phyloP scores from a whole-genome alignment of 768 basidiomycete species.

The Leccinum fibrillosum region DNA sequence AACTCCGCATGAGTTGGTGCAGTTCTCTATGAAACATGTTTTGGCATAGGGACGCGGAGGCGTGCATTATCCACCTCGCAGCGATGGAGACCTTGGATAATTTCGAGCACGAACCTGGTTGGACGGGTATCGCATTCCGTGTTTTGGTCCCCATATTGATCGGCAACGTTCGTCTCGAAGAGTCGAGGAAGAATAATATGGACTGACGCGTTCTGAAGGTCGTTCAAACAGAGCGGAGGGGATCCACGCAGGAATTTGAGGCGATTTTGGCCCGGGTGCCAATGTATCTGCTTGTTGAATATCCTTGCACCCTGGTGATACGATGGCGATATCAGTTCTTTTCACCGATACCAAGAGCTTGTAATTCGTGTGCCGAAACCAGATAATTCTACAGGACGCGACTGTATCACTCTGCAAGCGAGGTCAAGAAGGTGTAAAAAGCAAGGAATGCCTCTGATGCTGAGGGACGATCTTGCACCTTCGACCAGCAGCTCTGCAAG shows the following conservation, averaged over 20 bases:
- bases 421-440: constrained; percentile 8
- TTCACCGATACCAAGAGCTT: background rate
- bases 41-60: constrained; percentile 5
- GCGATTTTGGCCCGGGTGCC: constrained; percentile 6
- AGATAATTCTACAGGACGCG: background rate
- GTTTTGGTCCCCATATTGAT: background rate
- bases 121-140: constrained; percentile 1
- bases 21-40: too few species aligned
- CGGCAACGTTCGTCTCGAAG: background rate
- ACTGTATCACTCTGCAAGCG: background rate
- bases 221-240: constrained; percentile 2
- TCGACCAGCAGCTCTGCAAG: constrained; percentile 11
- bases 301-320: background rate
- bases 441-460: constrained; percentile 12
- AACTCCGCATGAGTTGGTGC: too few species aligned
- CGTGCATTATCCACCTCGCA: constrained; percentile 8
- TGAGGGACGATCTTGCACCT: constrained; percentile 7
- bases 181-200: constrained; percentile 4
- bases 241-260: constrained; percentile 4
- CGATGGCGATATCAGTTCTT: background rate
- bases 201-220: background rate
- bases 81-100: background rate
- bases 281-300: constrained; percentile 7
- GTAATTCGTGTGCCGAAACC: background rate
- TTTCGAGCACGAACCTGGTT: constrained; percentile 7